Conservation (phyloP, 768 basidiomycete genomes). For the Mycena crocata region DNA sequence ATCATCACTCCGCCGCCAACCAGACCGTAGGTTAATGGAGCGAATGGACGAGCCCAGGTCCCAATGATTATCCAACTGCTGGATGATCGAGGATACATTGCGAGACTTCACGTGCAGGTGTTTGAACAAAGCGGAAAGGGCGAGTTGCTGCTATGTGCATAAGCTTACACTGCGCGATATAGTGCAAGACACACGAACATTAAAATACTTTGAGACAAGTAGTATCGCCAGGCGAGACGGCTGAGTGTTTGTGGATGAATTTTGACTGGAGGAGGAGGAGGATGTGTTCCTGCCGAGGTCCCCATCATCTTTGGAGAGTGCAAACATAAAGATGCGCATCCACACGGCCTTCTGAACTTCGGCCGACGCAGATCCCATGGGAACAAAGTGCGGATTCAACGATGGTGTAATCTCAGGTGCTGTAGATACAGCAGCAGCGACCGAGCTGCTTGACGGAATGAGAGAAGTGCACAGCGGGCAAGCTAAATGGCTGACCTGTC, state of each 20-base stretch:
- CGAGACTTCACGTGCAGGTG: neutral
- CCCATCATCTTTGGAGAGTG: slow-evolving; percentile 1
- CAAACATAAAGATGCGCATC: slow-evolving; percentile 3
- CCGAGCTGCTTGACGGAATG: too few species aligned
- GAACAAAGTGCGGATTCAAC: neutral
- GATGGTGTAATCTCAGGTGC: slow-evolving; percentile 1
- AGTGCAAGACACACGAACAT: neutral
- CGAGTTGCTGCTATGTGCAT: neutral
- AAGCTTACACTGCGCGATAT: neutral
- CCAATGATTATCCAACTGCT: neutral
- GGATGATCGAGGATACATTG: neutral
- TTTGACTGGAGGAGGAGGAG: neutral
- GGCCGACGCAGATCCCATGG: slow-evolving; percentile 2
- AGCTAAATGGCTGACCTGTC: too few species aligned
- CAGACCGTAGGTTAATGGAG: neutral
- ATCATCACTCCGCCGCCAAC: too few species aligned
- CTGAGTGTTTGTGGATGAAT: neutral
- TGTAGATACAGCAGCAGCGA: too few species aligned
- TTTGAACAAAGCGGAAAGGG: neutral
- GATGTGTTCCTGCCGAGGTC: neutral
- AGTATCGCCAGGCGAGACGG: slow-evolving; percentile 1
- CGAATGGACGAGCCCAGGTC: slow-evolving; percentile 7
- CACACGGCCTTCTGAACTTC: neutral
- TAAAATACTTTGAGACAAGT: slow-evolving; percentile 3
- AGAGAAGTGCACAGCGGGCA: too few species aligned